phyloP scores from a whole-genome alignment of 2,329 filamentous ascomycete genomes.

The Corinectria fuckeliana region DNA sequence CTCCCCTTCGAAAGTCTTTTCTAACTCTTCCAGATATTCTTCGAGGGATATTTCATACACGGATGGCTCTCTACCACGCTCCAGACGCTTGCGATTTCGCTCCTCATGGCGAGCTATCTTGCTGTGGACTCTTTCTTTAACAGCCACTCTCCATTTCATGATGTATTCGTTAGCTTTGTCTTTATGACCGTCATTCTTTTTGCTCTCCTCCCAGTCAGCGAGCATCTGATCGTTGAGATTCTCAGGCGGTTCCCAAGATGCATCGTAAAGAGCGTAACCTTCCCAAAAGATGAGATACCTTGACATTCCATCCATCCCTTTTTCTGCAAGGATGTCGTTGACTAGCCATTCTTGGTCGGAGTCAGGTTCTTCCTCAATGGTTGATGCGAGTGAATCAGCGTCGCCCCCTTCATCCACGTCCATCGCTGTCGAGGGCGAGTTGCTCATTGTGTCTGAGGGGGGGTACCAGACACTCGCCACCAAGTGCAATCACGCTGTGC shows the following conservation, averaged over 20 bases:
- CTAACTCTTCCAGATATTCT: constrained; percentile 31
- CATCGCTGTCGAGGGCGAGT: not conserved
- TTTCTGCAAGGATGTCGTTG: constrained; percentile 58
- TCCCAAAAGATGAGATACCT: constrained; percentile 49
- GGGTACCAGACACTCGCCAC: not conserved
- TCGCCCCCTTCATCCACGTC: constrained; percentile 32
- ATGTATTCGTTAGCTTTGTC: constrained; percentile 47
- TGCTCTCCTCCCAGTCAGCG: constrained; percentile 51
- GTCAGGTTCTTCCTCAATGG: constrained; percentile 42
- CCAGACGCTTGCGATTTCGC: constrained; percentile 53
- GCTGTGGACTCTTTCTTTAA: constrained; percentile 30
- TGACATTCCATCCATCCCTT: constrained; percentile 32
- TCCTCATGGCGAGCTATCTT: constrained; percentile 48
- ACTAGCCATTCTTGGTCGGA: constrained; percentile 57
- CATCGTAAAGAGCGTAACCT: constrained; percentile 43
- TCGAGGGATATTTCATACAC: constrained; percentile 25
- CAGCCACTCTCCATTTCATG: constrained; percentile 45
- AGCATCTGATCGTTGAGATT: constrained; percentile 50
- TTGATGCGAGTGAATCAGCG: constrained; percentile 43
- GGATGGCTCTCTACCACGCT: constrained; percentile 43
- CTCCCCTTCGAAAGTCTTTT: constrained; percentile 20
- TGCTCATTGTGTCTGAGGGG: not conserved
- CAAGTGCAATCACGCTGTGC: not conserved
- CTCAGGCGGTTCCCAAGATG: constrained; percentile 58
- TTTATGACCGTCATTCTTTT: constrained; percentile 44